Evolutionary conservation across 108 stramenopile genomes (phyloP).

Genomic region (Bacterosira constricta): DNA sequence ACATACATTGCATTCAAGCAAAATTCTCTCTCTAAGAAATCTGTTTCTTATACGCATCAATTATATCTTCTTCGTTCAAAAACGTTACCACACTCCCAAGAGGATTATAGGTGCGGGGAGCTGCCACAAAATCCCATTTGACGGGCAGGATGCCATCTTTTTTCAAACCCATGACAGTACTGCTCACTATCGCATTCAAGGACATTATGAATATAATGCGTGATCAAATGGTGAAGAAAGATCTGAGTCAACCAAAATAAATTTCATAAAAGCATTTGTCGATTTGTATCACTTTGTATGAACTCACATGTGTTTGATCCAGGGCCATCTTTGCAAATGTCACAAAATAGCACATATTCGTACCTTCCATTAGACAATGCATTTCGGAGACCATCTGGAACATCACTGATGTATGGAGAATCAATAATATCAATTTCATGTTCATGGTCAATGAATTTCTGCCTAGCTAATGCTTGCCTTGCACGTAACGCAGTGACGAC

Average conservation of each 20-base stretch:
- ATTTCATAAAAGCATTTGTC: too few species aligned
- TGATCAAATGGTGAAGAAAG: too few species aligned
- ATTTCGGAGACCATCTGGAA: constrained; percentile 62
- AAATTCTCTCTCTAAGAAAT: too few species aligned
- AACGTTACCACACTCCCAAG: constrained; percentile 58
- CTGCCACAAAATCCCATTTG: constrained; percentile 71
- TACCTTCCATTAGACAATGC: constrained; percentile 39
- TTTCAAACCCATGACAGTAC: constrained; percentile 61
- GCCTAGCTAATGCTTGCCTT: constrained; percentile 45
- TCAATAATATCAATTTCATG: constrained; percentile 76
- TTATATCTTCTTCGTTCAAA: constrained; percentile 48
- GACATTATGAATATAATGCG: too few species aligned
- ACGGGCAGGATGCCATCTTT: constrained; percentile 38
- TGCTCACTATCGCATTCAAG: too few species aligned
- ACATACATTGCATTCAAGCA: too few species aligned
- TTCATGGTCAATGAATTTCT: constrained; percentile 29
- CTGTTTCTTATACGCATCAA: constrained; percentile 8
- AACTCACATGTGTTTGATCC: constrained; percentile 77
- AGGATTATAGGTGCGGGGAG: constrained; percentile 82
- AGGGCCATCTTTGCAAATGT: constrained; percentile 87
- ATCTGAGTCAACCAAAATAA: too few species aligned
- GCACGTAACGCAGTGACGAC: constrained; percentile 76
- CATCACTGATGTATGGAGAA: constrained; percentile 70
- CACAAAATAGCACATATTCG: constrained; percentile 75
- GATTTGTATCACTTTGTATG: too few species aligned